These are phyloP conservation scores for Lactifluus piperatus DNA, from an alignment of 768 basidiomycete genomes.

Conservation along the genomic window DNA sequence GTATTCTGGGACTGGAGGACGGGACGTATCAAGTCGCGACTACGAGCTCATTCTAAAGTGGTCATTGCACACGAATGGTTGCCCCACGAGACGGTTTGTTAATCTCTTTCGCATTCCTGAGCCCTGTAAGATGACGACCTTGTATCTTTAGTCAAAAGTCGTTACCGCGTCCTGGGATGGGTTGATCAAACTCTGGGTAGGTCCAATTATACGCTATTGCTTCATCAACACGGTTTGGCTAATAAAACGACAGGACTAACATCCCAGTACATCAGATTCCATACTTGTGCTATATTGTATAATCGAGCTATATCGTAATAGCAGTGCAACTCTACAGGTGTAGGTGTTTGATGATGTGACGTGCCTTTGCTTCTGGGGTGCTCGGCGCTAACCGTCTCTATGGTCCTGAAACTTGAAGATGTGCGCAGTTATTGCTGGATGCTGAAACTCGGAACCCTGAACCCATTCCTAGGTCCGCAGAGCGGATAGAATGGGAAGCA, in stretches of 20 bases:
- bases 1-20: slow-evolving; percentile 99
- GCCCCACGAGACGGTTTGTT: slow-evolving; percentile 83
- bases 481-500: neutral
- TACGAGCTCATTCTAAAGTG: slow-evolving; percentile 90
- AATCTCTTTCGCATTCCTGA: slow-evolving; percentile 3
- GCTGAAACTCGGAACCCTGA: neutral
- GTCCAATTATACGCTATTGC: slow-evolving; percentile 24
- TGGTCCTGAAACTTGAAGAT: neutral
- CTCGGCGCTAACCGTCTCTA: neutral
- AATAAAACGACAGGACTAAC: slow-evolving; percentile 13
- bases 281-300: slow-evolving; percentile 2
- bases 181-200: slow-evolving; percentile 93
- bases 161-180: slow-evolving; percentile 98
- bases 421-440: neutral
- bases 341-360: neutral
- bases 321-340: neutral
- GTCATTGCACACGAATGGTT: slow-evolving; percentile 98
- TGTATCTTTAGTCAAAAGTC: slow-evolving; percentile 70
- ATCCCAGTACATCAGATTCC: neutral
- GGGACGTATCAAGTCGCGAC: slow-evolving; percentile 85
- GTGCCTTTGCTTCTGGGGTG: neutral
- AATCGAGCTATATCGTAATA: neutral
- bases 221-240: neutral
- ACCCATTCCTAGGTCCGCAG: neutral
- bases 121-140: neutral